A percentile compares a stretch with the other conserved stretches of the same genome.
Evolutionary conservation across 495 filamentous ascomycete species (phyloP).

Genomic region (Astrothelium subdiscretum): DNA sequence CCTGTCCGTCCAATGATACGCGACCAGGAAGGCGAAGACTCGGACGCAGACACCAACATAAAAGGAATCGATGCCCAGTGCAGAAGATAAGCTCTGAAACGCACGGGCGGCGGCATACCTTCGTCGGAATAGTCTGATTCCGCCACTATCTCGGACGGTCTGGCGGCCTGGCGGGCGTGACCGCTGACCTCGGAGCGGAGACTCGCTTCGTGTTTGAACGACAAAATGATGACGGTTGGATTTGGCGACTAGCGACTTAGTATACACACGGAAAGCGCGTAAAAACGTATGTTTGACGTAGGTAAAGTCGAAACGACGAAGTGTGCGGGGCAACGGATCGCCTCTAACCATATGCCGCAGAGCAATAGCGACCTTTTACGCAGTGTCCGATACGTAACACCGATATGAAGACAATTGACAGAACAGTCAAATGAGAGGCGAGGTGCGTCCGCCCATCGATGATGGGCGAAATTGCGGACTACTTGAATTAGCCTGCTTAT

Average conservation of each 20-base stretch:
- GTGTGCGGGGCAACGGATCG: background rate
- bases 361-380: background rate
- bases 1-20: background rate
- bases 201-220: background rate
- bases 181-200: background rate
- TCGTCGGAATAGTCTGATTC: background rate
- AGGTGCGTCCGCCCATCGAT: too few relatives aligned
- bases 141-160: background rate
- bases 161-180: background rate
- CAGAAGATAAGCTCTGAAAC: background rate
- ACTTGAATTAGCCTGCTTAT: background rate
- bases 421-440: too few relatives aligned
- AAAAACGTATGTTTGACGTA: background rate
- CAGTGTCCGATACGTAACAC: too few relatives aligned
- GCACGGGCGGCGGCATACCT: background rate
- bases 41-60: background rate
- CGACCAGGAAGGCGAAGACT: background rate
- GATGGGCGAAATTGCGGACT: too few relatives aligned
- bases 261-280: background rate
- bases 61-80: background rate
- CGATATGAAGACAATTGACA: too few relatives aligned
- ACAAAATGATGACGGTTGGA: background rate
- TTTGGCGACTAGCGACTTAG: background rate
- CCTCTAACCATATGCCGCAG: background rate
- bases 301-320: background rate